phyloP scores from a whole-genome alignment of 2,329 filamentous ascomycete species.

The Pseudogymnoascus sp. region DNA sequence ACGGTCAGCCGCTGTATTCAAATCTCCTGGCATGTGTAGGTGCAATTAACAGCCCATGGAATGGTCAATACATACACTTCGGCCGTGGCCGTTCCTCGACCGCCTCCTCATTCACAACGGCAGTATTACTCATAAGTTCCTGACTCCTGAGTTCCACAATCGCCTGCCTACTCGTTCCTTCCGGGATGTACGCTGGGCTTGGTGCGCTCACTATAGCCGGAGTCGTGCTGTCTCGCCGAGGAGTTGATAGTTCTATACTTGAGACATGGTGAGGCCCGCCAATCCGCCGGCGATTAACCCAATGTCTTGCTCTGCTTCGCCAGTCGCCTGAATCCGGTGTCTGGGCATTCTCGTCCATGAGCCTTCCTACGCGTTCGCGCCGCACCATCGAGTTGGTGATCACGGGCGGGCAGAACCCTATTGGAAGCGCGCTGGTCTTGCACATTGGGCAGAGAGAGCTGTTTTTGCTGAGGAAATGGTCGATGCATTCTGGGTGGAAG shows the following conservation, averaged over 20 bases:
- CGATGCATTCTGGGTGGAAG: constrained; percentile 88
- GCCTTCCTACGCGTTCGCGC: constrained; percentile 61
- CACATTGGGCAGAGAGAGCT: constrained; percentile 89
- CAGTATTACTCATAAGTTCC: constrained; percentile 20
- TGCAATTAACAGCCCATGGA: not conserved
- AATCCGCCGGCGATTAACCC: not conserved
- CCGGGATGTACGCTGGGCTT: not conserved
- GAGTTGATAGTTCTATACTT: not conserved
- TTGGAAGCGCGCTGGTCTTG: constrained; percentile 74
- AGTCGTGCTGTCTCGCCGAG: not conserved
- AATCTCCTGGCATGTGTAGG: not conserved
- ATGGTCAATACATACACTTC: constrained; percentile 19
- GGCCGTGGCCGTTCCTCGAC: constrained; percentile 16
- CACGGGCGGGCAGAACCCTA: constrained; percentile 54
- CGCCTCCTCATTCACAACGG: constrained; percentile 20
- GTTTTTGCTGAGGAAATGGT: constrained; percentile 69
- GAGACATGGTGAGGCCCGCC: constrained; percentile 2
- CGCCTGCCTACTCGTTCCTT: constrained; percentile 17
- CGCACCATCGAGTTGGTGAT: constrained; percentile 85
- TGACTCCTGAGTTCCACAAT: constrained; percentile 23
- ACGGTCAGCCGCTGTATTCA: not conserved
- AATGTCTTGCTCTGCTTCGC: constrained; percentile 32
- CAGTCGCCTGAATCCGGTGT: constrained; percentile 43
- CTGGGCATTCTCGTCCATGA: not conserved
- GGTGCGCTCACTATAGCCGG: not conserved